Conservation (phyloP, 1,139 yeast species). For the Meyerozyma smithsonii region DNA sequence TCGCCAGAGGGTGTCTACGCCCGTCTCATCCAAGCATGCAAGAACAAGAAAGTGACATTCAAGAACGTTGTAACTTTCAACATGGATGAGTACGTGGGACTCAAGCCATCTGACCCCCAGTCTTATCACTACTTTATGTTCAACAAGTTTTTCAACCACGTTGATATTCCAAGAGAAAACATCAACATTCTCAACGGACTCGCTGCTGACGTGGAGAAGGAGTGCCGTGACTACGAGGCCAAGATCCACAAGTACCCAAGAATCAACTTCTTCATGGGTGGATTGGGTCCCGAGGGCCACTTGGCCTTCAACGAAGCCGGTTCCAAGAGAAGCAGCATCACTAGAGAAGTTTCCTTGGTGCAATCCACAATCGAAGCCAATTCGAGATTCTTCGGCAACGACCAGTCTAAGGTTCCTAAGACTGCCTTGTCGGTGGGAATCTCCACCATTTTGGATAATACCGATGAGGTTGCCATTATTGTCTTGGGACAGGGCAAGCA, state of each 20-base stretch:
- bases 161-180: constrained; percentile 51
- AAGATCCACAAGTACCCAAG: constrained; percentile 48
- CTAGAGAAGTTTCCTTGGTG: constrained; percentile 49
- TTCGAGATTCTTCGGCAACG: constrained; percentile 50
- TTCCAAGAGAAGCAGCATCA: constrained; percentile 40
- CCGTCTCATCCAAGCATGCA: constrained; percentile 42
- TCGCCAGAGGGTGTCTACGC: constrained; percentile 59
- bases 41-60: constrained; percentile 42
- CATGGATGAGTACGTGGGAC: constrained; percentile 58
- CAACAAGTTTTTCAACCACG: constrained; percentile 54
- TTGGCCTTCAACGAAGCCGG: constrained; percentile 64
- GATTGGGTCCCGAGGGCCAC: constrained; percentile 64
- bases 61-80: constrained; percentile 56
- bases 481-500: constrained; percentile 44
- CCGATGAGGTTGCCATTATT: constrained; percentile 48
- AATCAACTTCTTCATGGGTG: constrained; percentile 56
- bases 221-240: constrained; percentile 48
- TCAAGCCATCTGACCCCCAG: constrained; percentile 46
- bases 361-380: constrained; percentile 53
- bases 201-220: constrained; percentile 41
- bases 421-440: constrained; percentile 57
- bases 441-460: constrained; percentile 55
- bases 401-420: constrained; percentile 46
- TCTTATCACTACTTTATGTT: constrained; percentile 61
- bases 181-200: constrained; percentile 55